Evolutionary conservation across 108 stramenopile species (phyloP).

Genomic region (Nitzschia sp.): DNA sequence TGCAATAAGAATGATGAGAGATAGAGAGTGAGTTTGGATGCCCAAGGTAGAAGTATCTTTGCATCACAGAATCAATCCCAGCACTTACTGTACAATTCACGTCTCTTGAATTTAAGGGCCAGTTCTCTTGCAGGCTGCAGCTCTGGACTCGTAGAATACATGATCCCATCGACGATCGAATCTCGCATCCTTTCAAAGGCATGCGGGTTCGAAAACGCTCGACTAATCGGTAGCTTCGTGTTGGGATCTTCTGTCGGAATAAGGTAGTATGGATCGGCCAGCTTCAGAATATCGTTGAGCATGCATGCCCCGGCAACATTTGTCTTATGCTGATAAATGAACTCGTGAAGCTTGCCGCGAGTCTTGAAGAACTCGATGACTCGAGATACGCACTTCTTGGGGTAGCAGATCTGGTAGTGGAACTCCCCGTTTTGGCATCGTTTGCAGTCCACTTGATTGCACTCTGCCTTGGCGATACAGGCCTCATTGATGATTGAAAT

Average conservation of each 20-base stretch:
- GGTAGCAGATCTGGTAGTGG: constrained; percentile 89
- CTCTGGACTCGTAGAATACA: constrained; percentile 28
- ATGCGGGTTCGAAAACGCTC: constrained; percentile 52
- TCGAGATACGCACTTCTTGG: constrained; percentile 66
- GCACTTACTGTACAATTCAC: constrained; percentile 63
- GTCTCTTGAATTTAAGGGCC: constrained; percentile 44
- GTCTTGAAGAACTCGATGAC: constrained; percentile 72
- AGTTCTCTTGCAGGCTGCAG: constrained; percentile 56
- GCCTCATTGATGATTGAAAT: constrained; percentile 65
- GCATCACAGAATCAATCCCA: not conserved
- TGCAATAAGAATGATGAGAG: not conserved
- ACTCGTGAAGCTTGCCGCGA: constrained; percentile 71
- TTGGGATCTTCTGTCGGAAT: constrained; percentile 22
- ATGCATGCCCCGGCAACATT: constrained; percentile 65
- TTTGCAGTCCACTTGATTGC: constrained; percentile 43
- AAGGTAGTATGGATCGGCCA: constrained; percentile 72
- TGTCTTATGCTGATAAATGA: constrained; percentile 87
- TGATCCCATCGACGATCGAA: constrained; percentile 60
- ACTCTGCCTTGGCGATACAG: constrained; percentile 62
- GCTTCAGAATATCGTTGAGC: constrained; percentile 72
- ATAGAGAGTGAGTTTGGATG: not conserved
- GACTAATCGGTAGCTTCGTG: constrained; percentile 55
- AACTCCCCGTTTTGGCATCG: constrained; percentile 10
- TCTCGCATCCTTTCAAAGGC: constrained; percentile 57
- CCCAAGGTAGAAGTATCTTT: too few species aligned